Evolutionary conservation across 148 eudicot species (phyloP).

Genomic region (Chenopodium berlandieri): DNA sequence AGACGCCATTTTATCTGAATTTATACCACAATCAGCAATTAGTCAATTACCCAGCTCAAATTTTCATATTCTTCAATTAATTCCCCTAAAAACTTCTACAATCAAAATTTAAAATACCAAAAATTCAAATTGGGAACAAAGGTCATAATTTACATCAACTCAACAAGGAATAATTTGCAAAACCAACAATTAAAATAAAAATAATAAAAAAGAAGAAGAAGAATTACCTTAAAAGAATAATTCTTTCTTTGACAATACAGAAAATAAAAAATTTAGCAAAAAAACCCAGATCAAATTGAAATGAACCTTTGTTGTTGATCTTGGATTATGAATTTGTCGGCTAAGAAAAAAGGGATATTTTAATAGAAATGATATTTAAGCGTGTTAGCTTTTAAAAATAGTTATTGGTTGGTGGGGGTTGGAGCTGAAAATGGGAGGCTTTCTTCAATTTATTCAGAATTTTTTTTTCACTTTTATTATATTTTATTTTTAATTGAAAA

Average conservation of each 20-base stretch:
- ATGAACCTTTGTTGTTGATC: not conserved
- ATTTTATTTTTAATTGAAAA: too few relatives aligned
- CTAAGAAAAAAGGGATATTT: not conserved
- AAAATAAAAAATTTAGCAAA: not conserved
- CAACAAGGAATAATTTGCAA: not conserved
- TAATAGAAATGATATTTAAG: not conserved
- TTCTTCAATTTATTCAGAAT: not conserved
- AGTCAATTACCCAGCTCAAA: not conserved
- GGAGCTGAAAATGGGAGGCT: not conserved
- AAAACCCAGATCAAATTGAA: not conserved
- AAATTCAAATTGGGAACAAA: not conserved
- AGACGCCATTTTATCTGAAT: not conserved
- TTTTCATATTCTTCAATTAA: not conserved
- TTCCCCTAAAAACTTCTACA: not conserved
- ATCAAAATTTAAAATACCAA: not conserved
- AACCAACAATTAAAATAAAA: not conserved
- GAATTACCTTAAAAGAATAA: not conserved
- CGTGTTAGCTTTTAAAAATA: not conserved
- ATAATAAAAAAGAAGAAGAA: not conserved
- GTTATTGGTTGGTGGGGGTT: slow-evolving; percentile 11
- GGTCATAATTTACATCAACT: not conserved
- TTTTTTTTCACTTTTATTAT: not conserved
- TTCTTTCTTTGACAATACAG: not conserved
- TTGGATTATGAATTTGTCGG: not conserved
- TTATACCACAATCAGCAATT: not conserved